Percentiles rank a stretch among this genome's conserved stretches.
Conservation (phyloP, 345 rosid species). For the Lepidium sativum region DNA sequence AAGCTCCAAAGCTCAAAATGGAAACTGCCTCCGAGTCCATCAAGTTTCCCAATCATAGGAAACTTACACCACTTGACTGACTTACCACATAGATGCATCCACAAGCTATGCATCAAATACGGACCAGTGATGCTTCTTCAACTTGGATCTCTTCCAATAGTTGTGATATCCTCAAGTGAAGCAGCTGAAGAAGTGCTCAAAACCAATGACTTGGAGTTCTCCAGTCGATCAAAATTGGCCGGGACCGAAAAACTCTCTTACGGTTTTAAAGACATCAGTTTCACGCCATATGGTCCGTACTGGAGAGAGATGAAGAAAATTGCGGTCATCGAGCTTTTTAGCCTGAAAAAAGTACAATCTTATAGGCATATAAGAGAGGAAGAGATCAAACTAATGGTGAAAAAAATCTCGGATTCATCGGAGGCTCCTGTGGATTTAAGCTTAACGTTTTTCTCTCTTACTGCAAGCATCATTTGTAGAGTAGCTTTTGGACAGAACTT, state of each 20-base stretch:
- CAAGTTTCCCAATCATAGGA: slow-evolving; percentile 49
- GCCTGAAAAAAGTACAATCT: background rate
- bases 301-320: slow-evolving; percentile 28
- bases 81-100: slow-evolving; percentile 54
- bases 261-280: slow-evolving; percentile 18
- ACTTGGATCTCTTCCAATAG: slow-evolving; percentile 48
- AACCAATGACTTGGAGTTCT: slow-evolving; percentile 47
- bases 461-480: background rate
- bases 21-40: slow-evolving; percentile 44
- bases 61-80: slow-evolving; percentile 35
- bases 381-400: background rate
- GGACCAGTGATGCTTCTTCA: slow-evolving; percentile 50
- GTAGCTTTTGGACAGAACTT: background rate
- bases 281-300: slow-evolving; percentile 21
- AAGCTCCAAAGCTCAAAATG: background rate
- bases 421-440: background rate
- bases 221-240: slow-evolving; percentile 28
- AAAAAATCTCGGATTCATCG: background rate
- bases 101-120: slow-evolving; percentile 41
- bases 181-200: slow-evolving; percentile 26
- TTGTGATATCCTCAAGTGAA: slow-evolving; percentile 50
- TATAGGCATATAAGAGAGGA: background rate
- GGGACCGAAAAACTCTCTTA: slow-evolving; percentile 10
- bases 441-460: background rate
- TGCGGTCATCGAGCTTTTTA: background rate